Base-by-base conservation (phyloP, 306 rosid genomes). In the Hippophae gyantsensis region DNA sequence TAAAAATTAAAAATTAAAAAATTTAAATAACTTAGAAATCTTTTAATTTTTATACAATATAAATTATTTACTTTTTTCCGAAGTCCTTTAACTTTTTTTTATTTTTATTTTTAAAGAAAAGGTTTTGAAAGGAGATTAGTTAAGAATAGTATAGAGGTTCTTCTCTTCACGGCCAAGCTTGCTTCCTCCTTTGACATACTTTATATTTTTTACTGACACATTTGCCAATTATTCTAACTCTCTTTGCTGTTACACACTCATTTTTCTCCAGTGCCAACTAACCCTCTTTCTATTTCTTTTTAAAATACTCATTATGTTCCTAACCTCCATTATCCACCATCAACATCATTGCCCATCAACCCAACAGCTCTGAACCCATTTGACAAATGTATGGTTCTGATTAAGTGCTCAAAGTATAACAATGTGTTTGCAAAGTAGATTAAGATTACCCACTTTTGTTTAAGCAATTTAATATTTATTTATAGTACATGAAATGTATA, bases 111-210 rank as follows among this genome's bases (percentile, higher is more conserved):
- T 54, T 9, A 9, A 8, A 52, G 6, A 41, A 42, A 43, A 0
- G 8, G 0, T 11, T 63, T 52, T 52, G 7, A 52, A 43, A 42
- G 75, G 69, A 72, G 72, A 38, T 76, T 73, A 54, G 72, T 32
- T 2, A 32, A 32, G 38, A 32, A 32, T 32, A 32, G 5, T 32
- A 32, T 2, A 69, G 85, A 78, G 77, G 90, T 88, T 82, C 90
- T 79, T 88, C 95, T 78, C 97, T 86, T 86, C 74, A 82, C 80
- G 85, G n/a, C 81, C 88, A 89, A 89, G 94, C 88, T 79, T 81
- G 82, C 74, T 76, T 69, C 57, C 62, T 77, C 75, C 84, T 74
- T 82, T 76, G 74, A 76, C 84, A 65, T 78, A 27, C 76, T 61
- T 61, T 76, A 54, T 57, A 46, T 61, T 73, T 68, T 76, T 76